Evolutionary conservation across 1,284 basidiomycete species (phyloP).

Genomic region (Inonotus obliquus): DNA sequence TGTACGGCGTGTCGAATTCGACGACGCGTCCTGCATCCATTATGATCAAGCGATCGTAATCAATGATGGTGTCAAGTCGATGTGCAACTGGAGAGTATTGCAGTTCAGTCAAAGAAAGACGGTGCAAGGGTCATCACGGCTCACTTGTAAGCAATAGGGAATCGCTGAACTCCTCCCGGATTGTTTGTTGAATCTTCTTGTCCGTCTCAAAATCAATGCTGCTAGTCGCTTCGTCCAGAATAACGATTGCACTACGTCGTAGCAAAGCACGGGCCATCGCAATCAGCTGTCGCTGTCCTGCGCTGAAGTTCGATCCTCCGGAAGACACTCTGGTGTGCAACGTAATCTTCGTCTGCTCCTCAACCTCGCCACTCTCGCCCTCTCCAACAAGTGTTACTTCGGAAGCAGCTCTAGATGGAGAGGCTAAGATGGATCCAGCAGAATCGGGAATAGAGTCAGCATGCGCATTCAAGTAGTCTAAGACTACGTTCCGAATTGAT

Average conservation of each 20-base stretch:
- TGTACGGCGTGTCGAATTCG: conserved; percentile 31
- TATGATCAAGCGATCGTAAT: conserved; percentile 79
- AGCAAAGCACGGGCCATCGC: conserved; percentile 78
- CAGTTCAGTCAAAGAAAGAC: neutral
- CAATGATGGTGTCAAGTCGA: conserved; percentile 66
- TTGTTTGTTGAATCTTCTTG: conserved; percentile 74
- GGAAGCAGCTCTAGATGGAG: conserved; percentile 11
- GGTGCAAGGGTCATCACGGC: conserved; percentile 17
- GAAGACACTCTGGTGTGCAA: conserved; percentile 73
- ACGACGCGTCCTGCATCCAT: conserved; percentile 63
- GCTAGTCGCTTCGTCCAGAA: conserved; percentile 81
- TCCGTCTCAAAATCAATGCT: conserved; percentile 75
- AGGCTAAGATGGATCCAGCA: conserved; percentile 30
- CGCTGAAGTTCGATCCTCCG: conserved; percentile 81
- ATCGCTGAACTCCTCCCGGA: conserved; percentile 72
- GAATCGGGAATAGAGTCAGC: conserved; percentile 22
- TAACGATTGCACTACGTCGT: conserved; percentile 69
- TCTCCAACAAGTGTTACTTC: conserved; percentile 4
- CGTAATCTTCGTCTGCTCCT: conserved; percentile 50
- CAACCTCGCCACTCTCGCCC: conserved; percentile 34
- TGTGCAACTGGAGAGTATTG: conserved; percentile 50
- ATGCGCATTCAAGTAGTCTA: conserved; percentile 30
- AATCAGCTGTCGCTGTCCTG: conserved; percentile 81
- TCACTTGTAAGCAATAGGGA: conserved; percentile 56
- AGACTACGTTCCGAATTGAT: conserved; percentile 36